A percentile compares a stretch with the other conserved stretches of the same genome.
phyloP scores from a whole-genome alignment of 2,329 filamentous ascomycete species.

The Colletotrichum sp. region DNA sequence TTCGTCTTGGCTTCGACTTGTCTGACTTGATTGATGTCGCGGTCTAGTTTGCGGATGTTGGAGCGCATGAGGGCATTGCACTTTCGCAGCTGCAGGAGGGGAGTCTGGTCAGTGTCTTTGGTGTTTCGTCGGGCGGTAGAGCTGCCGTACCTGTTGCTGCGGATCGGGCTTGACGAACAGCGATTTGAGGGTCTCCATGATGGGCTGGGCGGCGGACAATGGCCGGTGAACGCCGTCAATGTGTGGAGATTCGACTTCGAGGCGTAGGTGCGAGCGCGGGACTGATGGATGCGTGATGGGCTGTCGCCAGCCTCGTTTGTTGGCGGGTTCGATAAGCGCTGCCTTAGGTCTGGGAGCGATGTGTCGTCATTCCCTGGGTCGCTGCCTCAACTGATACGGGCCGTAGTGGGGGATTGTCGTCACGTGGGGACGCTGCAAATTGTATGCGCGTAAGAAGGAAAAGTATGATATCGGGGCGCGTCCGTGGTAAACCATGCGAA shows the following conservation, averaged over 20 bases:
- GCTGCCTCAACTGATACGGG: conserved; percentile 10
- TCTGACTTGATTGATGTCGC: conserved; percentile 83
- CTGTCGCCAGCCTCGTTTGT: conserved; percentile 13
- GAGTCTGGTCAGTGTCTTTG: neutral
- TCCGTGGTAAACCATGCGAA: neutral
- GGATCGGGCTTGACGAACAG: conserved; percentile 94
- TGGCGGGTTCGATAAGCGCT: conserved; percentile 13
- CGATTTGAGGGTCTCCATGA: conserved; percentile 86
- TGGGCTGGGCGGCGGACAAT: conserved; percentile 23
- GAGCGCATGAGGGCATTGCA: conserved; percentile 88
- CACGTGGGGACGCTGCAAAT: conserved; percentile 5
- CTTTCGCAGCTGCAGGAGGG: conserved; percentile 77
- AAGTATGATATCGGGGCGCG: neutral
- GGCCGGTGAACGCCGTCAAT: neutral
- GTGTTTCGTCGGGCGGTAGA: neutral
- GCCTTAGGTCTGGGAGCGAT: conserved; percentile 12
- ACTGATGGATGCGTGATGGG: neutral
- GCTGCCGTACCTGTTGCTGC: conserved; percentile 77
- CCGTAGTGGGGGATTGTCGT: conserved; percentile 15
- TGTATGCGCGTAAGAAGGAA: neutral
- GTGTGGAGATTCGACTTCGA: neutral
- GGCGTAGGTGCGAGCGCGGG: neutral
- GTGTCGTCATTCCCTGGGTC: conserved; percentile 17
- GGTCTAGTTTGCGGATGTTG: conserved; percentile 93
- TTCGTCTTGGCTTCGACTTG: conserved; percentile 84